Evolutionary conservation across 1,284 basidiomycete genomes (phyloP), one percentile per base, ranked within the genome.

Genomic region (Ustilago loliicola): DNA sequence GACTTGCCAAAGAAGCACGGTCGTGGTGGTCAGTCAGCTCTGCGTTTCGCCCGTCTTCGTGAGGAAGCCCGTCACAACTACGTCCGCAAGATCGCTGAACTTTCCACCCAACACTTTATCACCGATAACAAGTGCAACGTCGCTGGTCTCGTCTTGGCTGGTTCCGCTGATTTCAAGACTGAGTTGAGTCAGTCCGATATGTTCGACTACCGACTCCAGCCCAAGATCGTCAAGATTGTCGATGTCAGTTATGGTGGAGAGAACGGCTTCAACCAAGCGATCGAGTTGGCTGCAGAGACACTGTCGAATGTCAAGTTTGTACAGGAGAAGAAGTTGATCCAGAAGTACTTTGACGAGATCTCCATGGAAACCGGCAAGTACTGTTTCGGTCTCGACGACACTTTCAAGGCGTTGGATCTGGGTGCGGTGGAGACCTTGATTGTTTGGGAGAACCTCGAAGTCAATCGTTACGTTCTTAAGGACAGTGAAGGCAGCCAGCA

Each of bases 11-110:
- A 99, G 90, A 99, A 99, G 90, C 97, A 99, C 88, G 95, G 95
- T 21, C 96, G 97, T 91, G 97, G 97, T 92, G 97, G 97, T 89
- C 97, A 99, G 88, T 99, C 97, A 71, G 97, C 97, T 32, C 90
- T 99, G 61, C 97, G 97, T 94, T 99, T 99, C 91, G 94, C 96
- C 47, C 96, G 97, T 91, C 91, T 99, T 67, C 94, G 97, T 87
- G 97, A 98, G 86, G 97, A 99, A 88, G 98, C 98, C 85, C 92
- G 97, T 66, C 96, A 99, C 91, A 99, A 99, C 88, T 99, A 99
- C 87, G 96, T 99, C 57, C 93, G 97, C 82, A 99, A 99, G 88
- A 96, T 99, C 68, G 96, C 96, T 61, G 96, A 99, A 88, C 89
- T 92, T 65, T 95, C 97, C 2, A 96, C 98, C 10, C 96, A 98